A percentile compares a stretch with the other conserved stretches of the same genome.
Evolutionary conservation across 352 stramenopile genomes (phyloP).

Genomic region (Phytopythium aichiense): DNA sequence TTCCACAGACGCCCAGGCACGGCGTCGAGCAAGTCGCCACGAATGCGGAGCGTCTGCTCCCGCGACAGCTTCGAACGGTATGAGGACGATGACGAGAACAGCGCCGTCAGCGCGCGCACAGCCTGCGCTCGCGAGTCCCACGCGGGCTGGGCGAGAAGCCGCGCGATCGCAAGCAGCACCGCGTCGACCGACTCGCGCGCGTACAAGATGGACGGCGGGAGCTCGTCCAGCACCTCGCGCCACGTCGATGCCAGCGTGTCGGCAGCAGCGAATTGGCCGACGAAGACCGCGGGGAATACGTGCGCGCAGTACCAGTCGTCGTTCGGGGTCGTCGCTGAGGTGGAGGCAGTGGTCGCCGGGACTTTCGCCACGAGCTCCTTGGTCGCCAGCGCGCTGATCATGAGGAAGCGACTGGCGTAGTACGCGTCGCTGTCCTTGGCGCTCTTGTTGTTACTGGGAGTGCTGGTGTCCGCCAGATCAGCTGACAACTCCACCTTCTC

Average conservation of each 20-base stretch:
- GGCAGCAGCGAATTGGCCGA: constrained; percentile 62
- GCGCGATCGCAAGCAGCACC: constrained; percentile 32
- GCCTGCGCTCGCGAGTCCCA: constrained; percentile 76
- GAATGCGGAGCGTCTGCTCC: constrained; percentile 46
- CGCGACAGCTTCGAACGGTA: constrained; percentile 41
- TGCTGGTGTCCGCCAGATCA: constrained; percentile 1
- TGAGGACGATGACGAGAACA: constrained; percentile 36
- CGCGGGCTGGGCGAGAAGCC: constrained; percentile 57
- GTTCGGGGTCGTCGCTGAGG: constrained; percentile 18
- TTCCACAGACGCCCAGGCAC: constrained; percentile 72
- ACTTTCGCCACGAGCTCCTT: constrained; percentile 65
- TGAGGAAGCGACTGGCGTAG: constrained; percentile 59
- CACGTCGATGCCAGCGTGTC: constrained; percentile 43
- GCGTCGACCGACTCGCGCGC: constrained; percentile 39
- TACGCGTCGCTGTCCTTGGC: constrained; percentile 13
- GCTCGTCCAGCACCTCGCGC: constrained; percentile 54
- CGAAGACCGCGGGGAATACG: constrained; percentile 70
- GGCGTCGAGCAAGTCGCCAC: constrained; percentile 36
- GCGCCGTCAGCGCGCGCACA: constrained; percentile 50
- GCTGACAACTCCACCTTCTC: neutral
- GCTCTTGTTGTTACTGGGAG: constrained; percentile 4
- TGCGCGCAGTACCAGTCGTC: constrained; percentile 64
- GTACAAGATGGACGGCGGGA: constrained; percentile 63
- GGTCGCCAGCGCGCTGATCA: constrained; percentile 66
- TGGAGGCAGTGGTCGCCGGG: constrained; percentile 38